Evolutionary conservation across 139 green algal species (phyloP).

Genomic region (Mychonastes homosphaera): DNA sequence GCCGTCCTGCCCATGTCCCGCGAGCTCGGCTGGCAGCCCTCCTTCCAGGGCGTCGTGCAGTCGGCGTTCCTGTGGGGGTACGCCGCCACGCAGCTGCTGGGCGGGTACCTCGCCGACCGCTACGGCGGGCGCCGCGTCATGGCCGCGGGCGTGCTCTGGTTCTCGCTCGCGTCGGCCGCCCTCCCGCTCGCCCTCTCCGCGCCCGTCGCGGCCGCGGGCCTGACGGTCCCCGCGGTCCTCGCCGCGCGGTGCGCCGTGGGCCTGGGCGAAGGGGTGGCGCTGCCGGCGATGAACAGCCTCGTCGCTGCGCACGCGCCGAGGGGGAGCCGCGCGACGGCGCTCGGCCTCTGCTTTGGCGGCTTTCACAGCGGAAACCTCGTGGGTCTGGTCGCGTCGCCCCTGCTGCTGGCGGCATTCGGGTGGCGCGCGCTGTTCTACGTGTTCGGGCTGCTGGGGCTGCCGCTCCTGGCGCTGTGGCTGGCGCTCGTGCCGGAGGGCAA

Average conservation of each 20-base stretch:
- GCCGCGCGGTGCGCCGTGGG: conserved; percentile 56
- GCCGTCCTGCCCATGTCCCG: conserved; percentile 83
- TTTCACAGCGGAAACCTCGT: conserved; percentile 79
- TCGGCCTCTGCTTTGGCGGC: conserved; percentile 63
- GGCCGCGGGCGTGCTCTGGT: conserved; percentile 63
- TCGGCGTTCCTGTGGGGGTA: conserved; percentile 92
- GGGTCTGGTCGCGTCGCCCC: conserved; percentile 65
- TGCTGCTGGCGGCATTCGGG: conserved; percentile 55
- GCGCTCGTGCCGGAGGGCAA: conserved; percentile 40
- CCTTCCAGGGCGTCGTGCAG: conserved; percentile 72
- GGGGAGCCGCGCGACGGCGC: conserved; percentile 37
- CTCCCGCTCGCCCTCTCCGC: conserved; percentile 47
- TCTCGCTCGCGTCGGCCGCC: conserved; percentile 62
- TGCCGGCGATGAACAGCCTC: conserved; percentile 91
- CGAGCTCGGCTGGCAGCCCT: conserved; percentile 69
- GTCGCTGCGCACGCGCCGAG: conserved; percentile 53
- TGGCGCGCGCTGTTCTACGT: conserved; percentile 69
- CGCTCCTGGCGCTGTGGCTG: conserved; percentile 63
- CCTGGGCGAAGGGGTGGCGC: conserved; percentile 82
- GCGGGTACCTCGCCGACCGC: conserved; percentile 73
- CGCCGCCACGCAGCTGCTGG: conserved; percentile 74
- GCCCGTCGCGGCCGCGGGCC: conserved; percentile 22
- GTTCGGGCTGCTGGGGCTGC: conserved; percentile 61
- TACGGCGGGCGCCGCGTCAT: conserved; percentile 76
- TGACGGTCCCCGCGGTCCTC: conserved; percentile 56